phyloP scores from a whole-genome alignment of 2,329 filamentous ascomycete genomes.

The Blumeriella jaapii region DNA sequence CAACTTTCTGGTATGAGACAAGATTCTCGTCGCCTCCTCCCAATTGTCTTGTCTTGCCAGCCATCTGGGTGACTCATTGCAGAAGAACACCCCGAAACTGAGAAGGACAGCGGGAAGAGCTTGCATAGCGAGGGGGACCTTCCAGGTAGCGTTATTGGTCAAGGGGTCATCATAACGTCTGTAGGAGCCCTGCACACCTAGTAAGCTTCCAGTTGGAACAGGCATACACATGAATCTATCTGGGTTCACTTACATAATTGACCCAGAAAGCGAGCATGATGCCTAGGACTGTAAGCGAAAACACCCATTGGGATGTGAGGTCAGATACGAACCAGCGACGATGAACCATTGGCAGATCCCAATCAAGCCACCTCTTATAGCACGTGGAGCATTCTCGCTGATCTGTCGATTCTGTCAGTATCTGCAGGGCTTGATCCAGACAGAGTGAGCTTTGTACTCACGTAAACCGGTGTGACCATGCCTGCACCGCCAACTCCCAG shows the following conservation, averaged over 20 bases:
- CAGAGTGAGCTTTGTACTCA: conserved; percentile 5
- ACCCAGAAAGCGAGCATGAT: conserved; percentile 34
- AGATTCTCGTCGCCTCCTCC: conserved; percentile 46
- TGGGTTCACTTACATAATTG: conserved; percentile 40
- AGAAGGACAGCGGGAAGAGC: conserved; percentile 51
- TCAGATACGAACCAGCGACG: conserved; percentile 6
- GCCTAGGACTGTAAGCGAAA: conserved; percentile 6
- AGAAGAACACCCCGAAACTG: conserved; percentile 47
- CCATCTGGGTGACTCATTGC: conserved; percentile 53
- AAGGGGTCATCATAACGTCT: conserved; percentile 30
- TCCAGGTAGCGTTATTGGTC: conserved; percentile 38
- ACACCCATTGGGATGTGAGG: background rate
- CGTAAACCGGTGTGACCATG: conserved; percentile 27
- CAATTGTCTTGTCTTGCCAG: conserved; percentile 56
- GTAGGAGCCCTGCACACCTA: conserved; percentile 13
- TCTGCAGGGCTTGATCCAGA: background rate
- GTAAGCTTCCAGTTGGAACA: background rate
- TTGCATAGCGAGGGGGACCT: conserved; percentile 54
- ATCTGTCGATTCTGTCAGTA: conserved; percentile 35
- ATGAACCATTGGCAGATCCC: conserved; percentile 40
- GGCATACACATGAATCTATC: conserved; percentile 22
- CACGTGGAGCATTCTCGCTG: conserved; percentile 39
- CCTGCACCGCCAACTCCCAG: conserved; percentile 40
- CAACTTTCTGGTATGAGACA: conserved; percentile 37
- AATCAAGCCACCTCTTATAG: conserved; percentile 39